Percentiles rank a stretch among this genome's conserved stretches.
These are phyloP conservation scores for Aspergillus melleus DNA, from an alignment of 2,329 filamentous ascomycete genomes.

Conservation along the genomic window DNA sequence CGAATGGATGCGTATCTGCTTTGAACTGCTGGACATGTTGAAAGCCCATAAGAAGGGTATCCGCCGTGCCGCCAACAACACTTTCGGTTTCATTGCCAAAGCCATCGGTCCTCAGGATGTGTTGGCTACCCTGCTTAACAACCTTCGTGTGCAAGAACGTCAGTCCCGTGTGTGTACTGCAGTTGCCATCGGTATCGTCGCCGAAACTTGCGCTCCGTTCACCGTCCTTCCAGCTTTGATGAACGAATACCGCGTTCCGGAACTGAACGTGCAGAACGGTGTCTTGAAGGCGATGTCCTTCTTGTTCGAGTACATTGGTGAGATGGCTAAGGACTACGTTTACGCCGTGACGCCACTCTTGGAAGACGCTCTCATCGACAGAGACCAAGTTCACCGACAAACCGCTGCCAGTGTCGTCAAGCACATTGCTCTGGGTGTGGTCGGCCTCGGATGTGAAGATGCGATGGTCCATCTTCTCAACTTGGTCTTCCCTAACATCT, in stretches of 20 bases:
- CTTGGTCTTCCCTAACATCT: slow-evolving; percentile 92
- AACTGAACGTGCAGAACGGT: slow-evolving; percentile 98
- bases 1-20: slow-evolving; percentile 99
- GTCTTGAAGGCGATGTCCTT: slow-evolving; percentile 96
- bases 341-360: slow-evolving; percentile 95
- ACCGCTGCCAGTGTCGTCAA: slow-evolving; percentile 97
- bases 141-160: slow-evolving; percentile 93
- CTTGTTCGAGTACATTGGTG: slow-evolving; percentile 98
- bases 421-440: slow-evolving; percentile 95
- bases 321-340: slow-evolving; percentile 99
- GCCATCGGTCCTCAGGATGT: slow-evolving; percentile 98
- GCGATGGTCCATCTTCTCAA: slow-evolving; percentile 98
- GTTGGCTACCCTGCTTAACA: slow-evolving; percentile 91
- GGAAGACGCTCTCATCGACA: slow-evolving; percentile 95
- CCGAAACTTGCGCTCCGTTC: slow-evolving; percentile 96
- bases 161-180: slow-evolving; percentile 98
- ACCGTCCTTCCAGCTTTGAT: slow-evolving; percentile 97
- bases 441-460: slow-evolving; percentile 94
- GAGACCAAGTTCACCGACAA: slow-evolving; percentile 96
- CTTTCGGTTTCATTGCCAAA: slow-evolving; percentile 98
- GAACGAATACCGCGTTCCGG: slow-evolving; percentile 98
- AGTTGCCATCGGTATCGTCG: slow-evolving; percentile 96
- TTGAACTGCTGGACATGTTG: slow-evolving; percentile 97
- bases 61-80: slow-evolving; percentile 96
- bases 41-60: slow-evolving; percentile 99